phyloP scores from a whole-genome alignment of 768 basidiomycete species.

The Tricholomella constricta region DNA sequence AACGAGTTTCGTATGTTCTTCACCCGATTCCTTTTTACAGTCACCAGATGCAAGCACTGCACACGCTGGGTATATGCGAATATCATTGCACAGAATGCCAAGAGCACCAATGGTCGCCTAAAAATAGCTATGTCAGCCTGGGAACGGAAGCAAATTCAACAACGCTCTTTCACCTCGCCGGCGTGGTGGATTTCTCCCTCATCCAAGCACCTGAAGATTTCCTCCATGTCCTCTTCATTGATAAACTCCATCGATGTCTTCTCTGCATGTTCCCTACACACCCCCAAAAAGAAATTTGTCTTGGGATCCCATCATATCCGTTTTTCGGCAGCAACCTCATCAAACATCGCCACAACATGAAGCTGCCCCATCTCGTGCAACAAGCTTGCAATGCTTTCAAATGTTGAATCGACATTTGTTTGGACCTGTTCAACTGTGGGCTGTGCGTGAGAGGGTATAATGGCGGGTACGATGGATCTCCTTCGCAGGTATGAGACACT shows the following conservation, averaged over 20 bases:
- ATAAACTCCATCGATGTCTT: not conserved
- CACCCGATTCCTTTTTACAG: slow-evolving; percentile 28
- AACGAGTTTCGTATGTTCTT: slow-evolving; percentile 22
- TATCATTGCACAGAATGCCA: slow-evolving; percentile 26
- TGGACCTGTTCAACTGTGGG: slow-evolving; percentile 8
- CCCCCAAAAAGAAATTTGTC: slow-evolving; percentile 27
- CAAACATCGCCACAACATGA: slow-evolving; percentile 29
- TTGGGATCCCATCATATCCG: slow-evolving; percentile 24
- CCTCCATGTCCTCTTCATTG: not conserved
- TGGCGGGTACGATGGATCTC: slow-evolving; percentile 13
- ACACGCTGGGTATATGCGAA: slow-evolving; percentile 25
- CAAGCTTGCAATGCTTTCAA: too few species aligned
- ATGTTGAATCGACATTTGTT: slow-evolving; percentile 5
- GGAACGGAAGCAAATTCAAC: not conserved
- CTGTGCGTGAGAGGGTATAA: slow-evolving; percentile 15
- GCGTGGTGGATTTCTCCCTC: not conserved
- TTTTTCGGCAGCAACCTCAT: slow-evolving; percentile 30
- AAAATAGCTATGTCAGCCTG: slow-evolving; percentile 12
- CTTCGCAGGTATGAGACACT: slow-evolving; percentile 15
- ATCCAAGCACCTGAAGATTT: not conserved
- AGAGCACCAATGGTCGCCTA: slow-evolving; percentile 30
- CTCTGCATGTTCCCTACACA: slow-evolving; percentile 27
- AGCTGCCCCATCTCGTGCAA: too few species aligned
- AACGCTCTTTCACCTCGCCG: not conserved
- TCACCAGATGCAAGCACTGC: slow-evolving; percentile 29